Percentiles rank a stretch among this genome's conserved stretches.
phyloP scores from a whole-genome alignment of 345 rosid genomes.

The Citrus australasica region DNA sequence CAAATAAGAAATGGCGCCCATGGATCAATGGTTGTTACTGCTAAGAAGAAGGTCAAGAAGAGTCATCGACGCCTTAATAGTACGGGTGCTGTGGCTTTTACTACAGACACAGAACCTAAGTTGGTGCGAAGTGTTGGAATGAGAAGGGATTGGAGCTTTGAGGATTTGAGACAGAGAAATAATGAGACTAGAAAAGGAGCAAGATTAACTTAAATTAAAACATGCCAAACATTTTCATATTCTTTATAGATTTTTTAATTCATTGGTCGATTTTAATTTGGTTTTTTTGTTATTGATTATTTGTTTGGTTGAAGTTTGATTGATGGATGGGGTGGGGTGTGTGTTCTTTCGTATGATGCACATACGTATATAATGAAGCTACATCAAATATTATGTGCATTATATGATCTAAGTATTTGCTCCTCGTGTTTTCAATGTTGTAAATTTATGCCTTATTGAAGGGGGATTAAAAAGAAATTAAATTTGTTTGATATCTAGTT shows the following conservation, averaged over 20 bases:
- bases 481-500: no score
- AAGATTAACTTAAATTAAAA: no score
- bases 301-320: background rate
- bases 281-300: background rate
- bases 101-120: conserved; percentile 40
- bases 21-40: conserved; percentile 13
- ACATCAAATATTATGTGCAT: background rate
- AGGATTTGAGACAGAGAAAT: conserved; percentile 44
- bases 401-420: background rate
- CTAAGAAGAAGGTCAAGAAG: conserved; percentile 28
- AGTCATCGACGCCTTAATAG: conserved; percentile 39
- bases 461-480: background rate
- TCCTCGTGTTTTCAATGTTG: background rate
- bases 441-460: background rate
- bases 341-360: background rate
- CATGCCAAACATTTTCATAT: no score
- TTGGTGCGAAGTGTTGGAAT: conserved; percentile 77
- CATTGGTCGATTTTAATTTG: background rate
- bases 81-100: conserved; percentile 24
- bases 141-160: conserved; percentile 97
- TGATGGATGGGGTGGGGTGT: conserved; percentile 3
- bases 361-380: background rate
- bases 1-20: conserved; percentile 11
- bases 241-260: no score
- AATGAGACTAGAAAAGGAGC: no score